Evolutionary conservation across 108 stramenopile species (phyloP).

Genomic region (Fragilaria radians): DNA sequence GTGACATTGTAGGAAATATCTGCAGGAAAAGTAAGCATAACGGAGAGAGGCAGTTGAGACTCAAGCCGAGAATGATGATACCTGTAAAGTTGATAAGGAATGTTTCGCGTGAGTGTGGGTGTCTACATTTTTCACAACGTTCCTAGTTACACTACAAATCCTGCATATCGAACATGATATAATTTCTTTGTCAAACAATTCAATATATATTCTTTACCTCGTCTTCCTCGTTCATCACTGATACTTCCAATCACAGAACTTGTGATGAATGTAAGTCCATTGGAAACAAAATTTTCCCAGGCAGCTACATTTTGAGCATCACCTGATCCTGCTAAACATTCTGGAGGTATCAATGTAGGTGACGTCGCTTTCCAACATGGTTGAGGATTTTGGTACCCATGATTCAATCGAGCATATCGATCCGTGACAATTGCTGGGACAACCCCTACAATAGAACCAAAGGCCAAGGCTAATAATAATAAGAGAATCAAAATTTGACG

Average conservation of each 20-base stretch:
- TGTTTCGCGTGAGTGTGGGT: no score
- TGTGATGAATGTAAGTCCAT: conserved; percentile 33
- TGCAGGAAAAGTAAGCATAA: conserved; percentile 36
- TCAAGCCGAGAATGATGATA: conserved; percentile 34
- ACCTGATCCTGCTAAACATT: conserved; percentile 34
- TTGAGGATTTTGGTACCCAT: conserved; percentile 36
- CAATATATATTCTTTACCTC: no score
- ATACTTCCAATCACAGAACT: conserved; percentile 43
- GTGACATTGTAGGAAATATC: conserved; percentile 22
- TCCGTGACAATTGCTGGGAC: conserved; percentile 76
- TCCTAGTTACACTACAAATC: no score
- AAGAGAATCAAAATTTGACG: conserved; percentile 68
- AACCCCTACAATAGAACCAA: conserved; percentile 71
- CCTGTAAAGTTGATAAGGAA: no score
- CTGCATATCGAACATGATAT: no score
- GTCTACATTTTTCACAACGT: no score
- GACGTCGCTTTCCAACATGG: conserved; percentile 18
- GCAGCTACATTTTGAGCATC: conserved; percentile 47
- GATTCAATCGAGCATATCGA: conserved; percentile 68
- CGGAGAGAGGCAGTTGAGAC: conserved; percentile 26
- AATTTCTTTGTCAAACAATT: no score
- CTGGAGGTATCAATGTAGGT: conserved; percentile 21
- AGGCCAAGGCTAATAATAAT: conserved; percentile 54
- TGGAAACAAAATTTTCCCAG: conserved; percentile 24
- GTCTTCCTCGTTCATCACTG: conserved; percentile 43